Percentiles rank a stretch among this genome's conserved stretches.
These are phyloP conservation scores for Pyricularia sp. DNA, from an alignment of 2,329 filamentous ascomycete genomes.

Conservation along the genomic window DNA sequence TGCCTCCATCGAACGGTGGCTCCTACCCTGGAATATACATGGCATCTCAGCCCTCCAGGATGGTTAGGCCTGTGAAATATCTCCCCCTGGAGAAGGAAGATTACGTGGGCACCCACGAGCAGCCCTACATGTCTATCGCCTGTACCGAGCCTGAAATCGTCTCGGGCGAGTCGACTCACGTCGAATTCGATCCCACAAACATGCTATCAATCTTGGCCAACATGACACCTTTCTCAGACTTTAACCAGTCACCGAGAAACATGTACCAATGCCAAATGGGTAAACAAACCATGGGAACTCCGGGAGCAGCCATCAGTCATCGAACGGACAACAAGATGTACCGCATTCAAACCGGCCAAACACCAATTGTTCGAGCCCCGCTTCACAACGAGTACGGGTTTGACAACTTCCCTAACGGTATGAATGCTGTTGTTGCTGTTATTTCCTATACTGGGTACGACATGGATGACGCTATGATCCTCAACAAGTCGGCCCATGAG, in stretches of 20 bases:
- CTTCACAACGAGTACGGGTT: conserved; percentile 93
- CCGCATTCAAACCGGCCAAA: conserved; percentile 87
- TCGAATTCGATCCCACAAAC: conserved; percentile 88
- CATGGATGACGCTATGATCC: conserved; percentile 99
- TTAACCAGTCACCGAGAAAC: conserved; percentile 96
- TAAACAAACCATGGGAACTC: conserved; percentile 98
- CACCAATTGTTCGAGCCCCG: conserved; percentile 80
- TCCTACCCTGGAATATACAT: conserved; percentile 95
- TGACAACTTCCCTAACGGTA: conserved; percentile 96
- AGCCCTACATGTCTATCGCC: conserved; percentile 97
- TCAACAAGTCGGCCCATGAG: conserved; percentile 95
- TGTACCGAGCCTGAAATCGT: conserved; percentile 78
- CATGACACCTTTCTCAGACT: conserved; percentile 97
- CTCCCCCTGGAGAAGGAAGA: conserved; percentile 76
- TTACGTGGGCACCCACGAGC: conserved; percentile 84
- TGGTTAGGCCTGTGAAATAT: conserved; percentile 88
- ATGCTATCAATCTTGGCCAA: conserved; percentile 96
- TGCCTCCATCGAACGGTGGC: conserved; percentile 79
- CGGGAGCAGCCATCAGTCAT: conserved; percentile 69
- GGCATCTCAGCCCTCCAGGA: conserved; percentile 70
- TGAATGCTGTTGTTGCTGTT: conserved; percentile 89
- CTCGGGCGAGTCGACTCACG: conserved; percentile 82
- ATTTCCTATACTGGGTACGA: conserved; percentile 98
- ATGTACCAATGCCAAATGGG: conserved; percentile 99
- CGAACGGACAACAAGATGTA: conserved; percentile 97